phyloP scores from a whole-genome alignment of 139 green algal species.

The Tetradesmus obliquus region DNA sequence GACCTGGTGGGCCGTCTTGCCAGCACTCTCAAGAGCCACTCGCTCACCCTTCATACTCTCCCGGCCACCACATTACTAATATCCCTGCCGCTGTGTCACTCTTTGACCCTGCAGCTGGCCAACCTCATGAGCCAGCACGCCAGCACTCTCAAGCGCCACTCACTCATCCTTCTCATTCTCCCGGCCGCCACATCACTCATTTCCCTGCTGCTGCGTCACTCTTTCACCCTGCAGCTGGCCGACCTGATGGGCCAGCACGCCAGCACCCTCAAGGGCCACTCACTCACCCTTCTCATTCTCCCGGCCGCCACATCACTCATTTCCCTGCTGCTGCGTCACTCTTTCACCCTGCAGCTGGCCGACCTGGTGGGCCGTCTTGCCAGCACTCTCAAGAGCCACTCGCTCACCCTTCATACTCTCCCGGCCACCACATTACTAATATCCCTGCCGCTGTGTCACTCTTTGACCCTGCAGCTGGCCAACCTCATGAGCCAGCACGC shows the following conservation, averaged over 20 bases:
- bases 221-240: background rate
- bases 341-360: background rate
- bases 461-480: background rate
- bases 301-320: background rate
- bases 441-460: background rate
- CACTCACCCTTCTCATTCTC: too few species aligned
- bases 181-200: background rate
- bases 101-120: too few species aligned
- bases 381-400: too few species aligned
- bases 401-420: too few species aligned
- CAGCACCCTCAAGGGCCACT: too few species aligned
- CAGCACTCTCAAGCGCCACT: background rate
- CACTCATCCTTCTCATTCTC: too few species aligned
- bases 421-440: too few species aligned
- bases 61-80: background rate
- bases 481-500: constrained; percentile 10
- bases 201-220: background rate
- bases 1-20: too few species aligned
- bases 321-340: background rate
- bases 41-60: too few species aligned
- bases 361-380: too few species aligned
- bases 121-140: background rate
- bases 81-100: background rate
- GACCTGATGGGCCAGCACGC: too few species aligned
- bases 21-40: too few species aligned